Evolutionary conservation across 176 grass and related monocot genomes (phyloP).

Genomic region (Cenchrus americanus): DNA sequence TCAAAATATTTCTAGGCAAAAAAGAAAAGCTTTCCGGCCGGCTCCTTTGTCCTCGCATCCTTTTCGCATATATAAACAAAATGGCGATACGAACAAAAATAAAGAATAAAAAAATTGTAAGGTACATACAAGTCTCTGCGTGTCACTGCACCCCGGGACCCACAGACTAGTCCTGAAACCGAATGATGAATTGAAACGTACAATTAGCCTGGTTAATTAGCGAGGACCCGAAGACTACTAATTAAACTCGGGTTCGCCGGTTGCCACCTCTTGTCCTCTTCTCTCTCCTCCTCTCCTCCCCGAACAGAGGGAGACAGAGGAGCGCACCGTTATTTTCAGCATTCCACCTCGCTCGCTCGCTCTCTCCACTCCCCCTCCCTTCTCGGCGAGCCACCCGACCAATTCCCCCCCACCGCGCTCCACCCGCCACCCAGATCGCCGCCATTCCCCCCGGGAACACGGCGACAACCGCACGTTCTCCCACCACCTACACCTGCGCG

Average conservation of each 20-base stretch:
- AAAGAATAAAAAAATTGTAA: background rate
- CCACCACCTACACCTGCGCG: background rate
- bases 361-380: slow-evolving; percentile 23
- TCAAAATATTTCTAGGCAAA: background rate
- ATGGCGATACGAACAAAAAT: background rate
- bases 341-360: slow-evolving; percentile 27
- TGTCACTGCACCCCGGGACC: background rate
- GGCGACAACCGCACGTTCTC: slow-evolving; percentile 5
- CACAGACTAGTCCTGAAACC: background rate
- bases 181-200: background rate
- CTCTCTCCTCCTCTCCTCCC: too few relatives aligned
- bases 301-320: slow-evolving; percentile 21
- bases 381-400: slow-evolving; percentile 55
- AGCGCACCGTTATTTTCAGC: slow-evolving; percentile 35
- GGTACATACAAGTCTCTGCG: background rate
- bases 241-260: background rate
- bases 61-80: background rate
- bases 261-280: background rate
- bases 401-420: slow-evolving; percentile 21
- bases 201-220: background rate
- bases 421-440: slow-evolving; percentile 48
- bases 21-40: background rate
- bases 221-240: background rate
- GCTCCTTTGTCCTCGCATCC: background rate
- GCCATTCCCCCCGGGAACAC: slow-evolving; percentile 33